phyloP scores from a whole-genome alignment of 1,284 basidiomycete species.

The Ceratobasidium sp. region DNA sequence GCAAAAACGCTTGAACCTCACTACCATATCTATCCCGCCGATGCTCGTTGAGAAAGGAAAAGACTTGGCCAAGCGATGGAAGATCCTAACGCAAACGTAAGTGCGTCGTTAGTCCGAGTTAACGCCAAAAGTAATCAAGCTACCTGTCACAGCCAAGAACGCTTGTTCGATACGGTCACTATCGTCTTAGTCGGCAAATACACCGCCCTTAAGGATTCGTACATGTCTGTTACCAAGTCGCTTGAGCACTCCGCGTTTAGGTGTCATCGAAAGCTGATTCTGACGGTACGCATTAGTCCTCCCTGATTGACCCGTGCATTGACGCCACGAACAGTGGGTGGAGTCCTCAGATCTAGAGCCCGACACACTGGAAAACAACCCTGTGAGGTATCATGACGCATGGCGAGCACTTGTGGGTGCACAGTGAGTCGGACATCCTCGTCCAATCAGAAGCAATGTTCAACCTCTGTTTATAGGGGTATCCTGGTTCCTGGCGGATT shows the following conservation, averaged over 20 bases:
- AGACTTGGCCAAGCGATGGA: conserved; percentile 78
- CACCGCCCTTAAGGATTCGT: conserved; percentile 95
- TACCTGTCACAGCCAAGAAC: conserved; percentile 71
- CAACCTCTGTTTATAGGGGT: conserved; percentile 60
- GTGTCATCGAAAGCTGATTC: conserved; percentile 80
- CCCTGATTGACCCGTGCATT: conserved; percentile 31
- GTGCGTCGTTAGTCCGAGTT: conserved; percentile 41
- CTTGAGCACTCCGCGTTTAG: conserved; percentile 96
- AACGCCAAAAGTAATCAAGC: neutral
- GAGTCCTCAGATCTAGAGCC: conserved; percentile 94
- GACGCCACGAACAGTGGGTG: conserved; percentile 75
- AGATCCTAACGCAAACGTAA: conserved; percentile 78
- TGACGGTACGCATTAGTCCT: conserved; percentile 49
- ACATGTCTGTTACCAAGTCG: conserved; percentile 98
- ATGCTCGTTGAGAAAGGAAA: conserved; percentile 68
- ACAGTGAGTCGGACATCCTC: conserved; percentile 58
- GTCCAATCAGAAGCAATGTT: neutral
- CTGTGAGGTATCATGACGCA: conserved; percentile 93
- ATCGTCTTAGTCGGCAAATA: conserved; percentile 98
- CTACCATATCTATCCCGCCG: conserved; percentile 62
- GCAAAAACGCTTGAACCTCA: conserved; percentile 79
- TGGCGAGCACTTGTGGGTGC: conserved; percentile 94
- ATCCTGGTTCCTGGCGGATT: conserved; percentile 97
- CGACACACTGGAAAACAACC: conserved; percentile 75
- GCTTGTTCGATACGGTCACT: conserved; percentile 87